A percentile compares a stretch with the other conserved stretches of the same genome.
Evolutionary conservation across 1,284 basidiomycete species (phyloP).

Genomic region (Golubevia pallescens): DNA sequence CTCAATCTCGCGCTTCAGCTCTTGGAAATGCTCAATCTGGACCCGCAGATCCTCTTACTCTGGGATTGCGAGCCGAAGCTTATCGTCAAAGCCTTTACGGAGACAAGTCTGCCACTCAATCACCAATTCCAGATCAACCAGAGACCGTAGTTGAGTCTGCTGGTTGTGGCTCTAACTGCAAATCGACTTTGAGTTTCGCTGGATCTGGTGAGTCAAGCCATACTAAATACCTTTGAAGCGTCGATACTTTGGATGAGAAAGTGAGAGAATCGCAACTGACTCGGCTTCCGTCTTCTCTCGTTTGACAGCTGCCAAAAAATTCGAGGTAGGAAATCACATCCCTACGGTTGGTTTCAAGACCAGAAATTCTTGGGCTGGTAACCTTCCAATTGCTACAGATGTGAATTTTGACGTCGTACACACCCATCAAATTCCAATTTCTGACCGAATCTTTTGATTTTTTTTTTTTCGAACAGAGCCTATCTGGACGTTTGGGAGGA

Average conservation of each 20-base stretch:
- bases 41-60: background rate
- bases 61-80: background rate
- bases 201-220: background rate
- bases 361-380: background rate
- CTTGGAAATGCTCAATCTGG: background rate
- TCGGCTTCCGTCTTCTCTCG: constrained; percentile 3
- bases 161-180: background rate
- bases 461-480: too few species aligned
- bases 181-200: background rate
- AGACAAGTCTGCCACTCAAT: background rate
- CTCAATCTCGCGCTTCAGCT: background rate
- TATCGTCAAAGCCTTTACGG: background rate
- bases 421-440: too few species aligned
- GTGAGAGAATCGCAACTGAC: background rate
- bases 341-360: background rate
- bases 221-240: too few species aligned
- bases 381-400: background rate
- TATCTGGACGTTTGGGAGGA: too few species aligned
- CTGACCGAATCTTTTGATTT: too few species aligned
- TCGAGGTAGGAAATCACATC: background rate
- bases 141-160: background rate
- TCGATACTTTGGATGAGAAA: too few species aligned
- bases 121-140: background rate
- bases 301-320: background rate
- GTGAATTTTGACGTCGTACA: too few species aligned